phyloP scores from a whole-genome alignment of 2,329 filamentous ascomycete genomes.

The Diplodia intermedia region DNA sequence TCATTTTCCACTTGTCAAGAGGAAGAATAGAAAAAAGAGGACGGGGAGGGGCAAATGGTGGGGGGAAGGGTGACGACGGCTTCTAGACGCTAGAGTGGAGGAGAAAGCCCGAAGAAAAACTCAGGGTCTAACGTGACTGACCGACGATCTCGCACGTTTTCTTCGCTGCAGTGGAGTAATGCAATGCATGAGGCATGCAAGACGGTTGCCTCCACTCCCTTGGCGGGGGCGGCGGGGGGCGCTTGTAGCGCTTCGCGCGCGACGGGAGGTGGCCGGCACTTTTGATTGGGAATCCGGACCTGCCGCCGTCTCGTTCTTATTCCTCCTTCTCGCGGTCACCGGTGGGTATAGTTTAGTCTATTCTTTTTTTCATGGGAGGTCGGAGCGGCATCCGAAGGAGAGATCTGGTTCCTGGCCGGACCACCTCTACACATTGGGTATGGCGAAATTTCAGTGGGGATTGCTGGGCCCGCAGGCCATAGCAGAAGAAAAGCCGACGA shows the following conservation, averaged over 20 bases:
- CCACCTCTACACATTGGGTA: neutral
- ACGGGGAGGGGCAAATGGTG: neutral
- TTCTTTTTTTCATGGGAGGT: neutral
- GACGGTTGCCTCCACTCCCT: neutral
- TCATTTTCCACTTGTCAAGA: neutral
- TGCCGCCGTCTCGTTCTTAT: neutral
- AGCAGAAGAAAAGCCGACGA: neutral
- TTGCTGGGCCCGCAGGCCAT: neutral
- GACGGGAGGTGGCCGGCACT: neutral
- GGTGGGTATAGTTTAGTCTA: neutral
- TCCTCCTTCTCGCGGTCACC: neutral
- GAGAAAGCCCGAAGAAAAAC: neutral
- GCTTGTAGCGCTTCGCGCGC: neutral
- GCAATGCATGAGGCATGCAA: neutral
- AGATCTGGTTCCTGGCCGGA: neutral
- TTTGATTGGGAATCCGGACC: neutral
- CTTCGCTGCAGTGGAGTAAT: neutral
- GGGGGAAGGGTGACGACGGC: neutral
- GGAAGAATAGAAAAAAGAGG: neutral
- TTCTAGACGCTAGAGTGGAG: neutral
- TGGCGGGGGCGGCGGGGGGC: neutral
- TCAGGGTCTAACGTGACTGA: slow-evolving; percentile 1
- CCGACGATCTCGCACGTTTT: neutral
- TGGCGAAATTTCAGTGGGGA: neutral
- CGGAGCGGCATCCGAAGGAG: neutral